Base-by-base conservation (phyloP, 2,329 filamentous ascomycete species). In the Dactylellina parvicollis region DNA sequence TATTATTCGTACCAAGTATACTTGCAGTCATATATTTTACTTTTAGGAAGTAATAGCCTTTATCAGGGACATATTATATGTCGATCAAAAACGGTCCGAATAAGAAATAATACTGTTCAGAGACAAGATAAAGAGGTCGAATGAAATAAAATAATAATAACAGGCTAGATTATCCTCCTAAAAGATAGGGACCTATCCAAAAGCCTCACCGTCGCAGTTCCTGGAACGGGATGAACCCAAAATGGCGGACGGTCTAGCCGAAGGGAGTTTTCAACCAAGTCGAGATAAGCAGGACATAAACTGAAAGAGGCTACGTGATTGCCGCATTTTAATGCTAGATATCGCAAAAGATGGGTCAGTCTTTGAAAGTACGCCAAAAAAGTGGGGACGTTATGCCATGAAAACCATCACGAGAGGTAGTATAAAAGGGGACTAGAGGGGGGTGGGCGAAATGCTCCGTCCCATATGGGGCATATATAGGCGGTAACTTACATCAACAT, bases 401-500 rank as follows among this genome's bases (percentile, higher is more conserved):
- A 24, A 32, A 54, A 54, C 20, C 38, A 54, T 54, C 49, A 54
- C 10, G 59, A 46, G 24, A 28, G 34, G 32, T 18, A 24, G 50
- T 34, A 46, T 55, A 55, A 46, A 54, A 47, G 38, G 20, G 61
- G 66, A 54, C 36, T 56, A 56, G 24, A 16, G 16, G 28, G 42
- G 16, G 59, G n/a, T 38, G 28, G 34, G 16, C 38, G 47, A 38
- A 38, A 61, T 40, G 26, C 67, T 72, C 67, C 67, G 52, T 24
- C 26, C 36, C 10, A 3, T 18, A 7, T 32, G 46, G 67, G 66
- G 28, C 20, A 30, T 57, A 49, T 36, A 22, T 18, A 10, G 28
- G 14, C 8, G 36, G 49, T 26, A 44, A 73, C 69, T 73, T 60
- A 73, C 69, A 60, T 73, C 75, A 75, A 75, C 67, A 44, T 75